Evolutionary conservation across 106 monocot genomes (phyloP).

Genomic region (Allium cepa): DNA sequence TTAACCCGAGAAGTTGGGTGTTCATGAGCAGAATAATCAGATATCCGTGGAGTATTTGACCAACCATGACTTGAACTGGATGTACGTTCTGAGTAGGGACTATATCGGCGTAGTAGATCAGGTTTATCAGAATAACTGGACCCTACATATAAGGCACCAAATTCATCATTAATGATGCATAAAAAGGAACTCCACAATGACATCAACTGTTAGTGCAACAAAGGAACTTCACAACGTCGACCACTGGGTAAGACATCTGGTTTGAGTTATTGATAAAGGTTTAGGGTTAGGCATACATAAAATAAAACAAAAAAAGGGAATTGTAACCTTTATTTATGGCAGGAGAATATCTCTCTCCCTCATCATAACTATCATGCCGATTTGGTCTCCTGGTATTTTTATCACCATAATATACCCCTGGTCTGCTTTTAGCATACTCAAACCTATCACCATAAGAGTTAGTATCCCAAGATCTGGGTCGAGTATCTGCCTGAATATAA

Average conservation of each 20-base stretch:
- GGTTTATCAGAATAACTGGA: slow-evolving; percentile 19
- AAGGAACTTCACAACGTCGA: neutral
- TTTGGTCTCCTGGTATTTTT: slow-evolving; percentile 18
- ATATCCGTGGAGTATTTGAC: slow-evolving; percentile 48
- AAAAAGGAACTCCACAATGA: neutral
- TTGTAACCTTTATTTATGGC: slow-evolving; percentile 31
- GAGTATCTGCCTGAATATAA: slow-evolving; percentile 48
- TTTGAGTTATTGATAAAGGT: too few species aligned
- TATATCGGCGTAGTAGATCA: slow-evolving; percentile 31
- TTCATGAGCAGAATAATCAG: slow-evolving; percentile 30
- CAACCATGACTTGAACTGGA: slow-evolving; percentile 39
- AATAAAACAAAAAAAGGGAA: neutral
- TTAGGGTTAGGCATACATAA: too few species aligned
- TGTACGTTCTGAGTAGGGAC: slow-evolving; percentile 32
- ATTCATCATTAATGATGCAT: neutral
- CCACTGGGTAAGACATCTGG: too few species aligned
- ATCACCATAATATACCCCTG: slow-evolving; percentile 26
- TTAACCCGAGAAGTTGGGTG: slow-evolving; percentile 27
- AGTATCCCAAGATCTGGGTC: slow-evolving; percentile 36
- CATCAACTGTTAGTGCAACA: neutral
- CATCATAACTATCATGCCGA: slow-evolving; percentile 32
- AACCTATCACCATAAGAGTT: slow-evolving; percentile 22
- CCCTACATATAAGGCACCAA: slow-evolving; percentile 11
- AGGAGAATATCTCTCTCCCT: slow-evolving; percentile 35
- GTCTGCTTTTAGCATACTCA: slow-evolving; percentile 32